Percentiles rank a stretch among this genome's conserved stretches.
These are phyloP conservation scores for Sporothrix phasma DNA, from an alignment of 2,329 filamentous ascomycete species.

Conservation along the genomic window DNA sequence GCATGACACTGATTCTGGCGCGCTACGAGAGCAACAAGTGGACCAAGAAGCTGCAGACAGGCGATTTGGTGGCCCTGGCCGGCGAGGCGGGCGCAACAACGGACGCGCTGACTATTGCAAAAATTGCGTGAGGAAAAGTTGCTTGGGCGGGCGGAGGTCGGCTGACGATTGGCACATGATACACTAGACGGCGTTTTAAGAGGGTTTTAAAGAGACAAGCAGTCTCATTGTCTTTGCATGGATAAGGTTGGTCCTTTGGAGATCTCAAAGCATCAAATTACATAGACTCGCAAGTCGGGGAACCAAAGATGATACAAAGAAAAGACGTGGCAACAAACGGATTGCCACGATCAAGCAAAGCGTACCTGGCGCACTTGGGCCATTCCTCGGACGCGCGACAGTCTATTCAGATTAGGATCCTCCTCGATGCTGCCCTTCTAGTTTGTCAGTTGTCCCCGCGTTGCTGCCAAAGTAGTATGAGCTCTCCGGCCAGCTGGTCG, in stretches of 20 bases:
- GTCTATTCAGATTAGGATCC: not conserved
- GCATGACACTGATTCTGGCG: slow-evolving; percentile 68
- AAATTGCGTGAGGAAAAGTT: slow-evolving; percentile 30
- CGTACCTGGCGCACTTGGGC: not conserved
- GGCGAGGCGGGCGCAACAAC: slow-evolving; percentile 34
- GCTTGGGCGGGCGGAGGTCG: not conserved
- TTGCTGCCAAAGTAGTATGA: slow-evolving; percentile 14
- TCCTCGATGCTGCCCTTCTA: not conserved
- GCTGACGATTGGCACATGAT: not conserved
- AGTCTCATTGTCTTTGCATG: not conserved
- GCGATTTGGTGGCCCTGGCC: slow-evolving; percentile 43
- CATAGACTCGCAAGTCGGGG: too few relatives aligned
- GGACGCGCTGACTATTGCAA: slow-evolving; percentile 37
- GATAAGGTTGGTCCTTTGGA: too few relatives aligned
- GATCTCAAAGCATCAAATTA: too few relatives aligned
- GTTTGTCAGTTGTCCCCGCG: not conserved
- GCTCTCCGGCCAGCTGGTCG: slow-evolving; percentile 14
- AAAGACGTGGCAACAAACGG: not conserved
- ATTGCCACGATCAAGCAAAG: not conserved
- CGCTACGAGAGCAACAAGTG: slow-evolving; percentile 65
- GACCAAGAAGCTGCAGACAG: slow-evolving; percentile 60
- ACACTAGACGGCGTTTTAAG: slow-evolving; percentile 1
- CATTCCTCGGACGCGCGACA: not conserved
- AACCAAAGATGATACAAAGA: not conserved
- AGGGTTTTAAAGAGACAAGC: not conserved